These are phyloP conservation scores for Fusarium algeriense DNA, from an alignment of 2,329 filamentous ascomycete species.

Conservation along the genomic window DNA sequence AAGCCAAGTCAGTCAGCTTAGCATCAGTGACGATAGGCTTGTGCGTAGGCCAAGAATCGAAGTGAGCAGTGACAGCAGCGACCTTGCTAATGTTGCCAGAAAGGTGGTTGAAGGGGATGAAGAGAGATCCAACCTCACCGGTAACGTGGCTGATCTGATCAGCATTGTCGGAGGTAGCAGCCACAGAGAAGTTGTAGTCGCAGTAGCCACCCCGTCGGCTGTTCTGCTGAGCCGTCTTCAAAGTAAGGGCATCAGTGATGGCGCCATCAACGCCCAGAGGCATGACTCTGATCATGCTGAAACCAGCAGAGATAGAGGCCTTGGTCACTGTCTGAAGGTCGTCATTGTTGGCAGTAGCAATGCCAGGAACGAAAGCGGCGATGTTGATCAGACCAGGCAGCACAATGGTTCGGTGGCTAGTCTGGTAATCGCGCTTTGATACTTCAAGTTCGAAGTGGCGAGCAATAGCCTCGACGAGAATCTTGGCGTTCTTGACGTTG, in stretches of 20 bases:
- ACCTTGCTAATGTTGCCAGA: slow-evolving; percentile 88
- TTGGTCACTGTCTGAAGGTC: slow-evolving; percentile 79
- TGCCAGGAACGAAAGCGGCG: slow-evolving; percentile 82
- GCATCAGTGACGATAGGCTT: slow-evolving; percentile 87
- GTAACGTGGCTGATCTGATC: slow-evolving; percentile 80
- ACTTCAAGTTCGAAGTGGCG: slow-evolving; percentile 89
- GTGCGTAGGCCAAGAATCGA: slow-evolving; percentile 79
- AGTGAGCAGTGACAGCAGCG: slow-evolving; percentile 81
- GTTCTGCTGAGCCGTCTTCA: slow-evolving; percentile 79
- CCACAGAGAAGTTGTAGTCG: slow-evolving; percentile 84
- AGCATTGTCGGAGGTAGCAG: slow-evolving; percentile 78
- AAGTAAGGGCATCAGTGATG: slow-evolving; percentile 77
- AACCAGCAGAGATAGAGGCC: slow-evolving; percentile 79
- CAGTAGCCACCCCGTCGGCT: slow-evolving; percentile 75
- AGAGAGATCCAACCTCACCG: slow-evolving; percentile 81
- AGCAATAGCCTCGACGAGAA: slow-evolving; percentile 92
- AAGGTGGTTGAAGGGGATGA: slow-evolving; percentile 85
- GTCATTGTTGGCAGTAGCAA: slow-evolving; percentile 72
- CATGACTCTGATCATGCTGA: slow-evolving; percentile 85
- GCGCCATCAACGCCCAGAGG: slow-evolving; percentile 79
- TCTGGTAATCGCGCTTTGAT: slow-evolving; percentile 88
- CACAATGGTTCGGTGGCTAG: slow-evolving; percentile 81
- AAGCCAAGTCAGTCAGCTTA: slow-evolving; percentile 84
- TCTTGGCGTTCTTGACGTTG: slow-evolving; percentile 99
- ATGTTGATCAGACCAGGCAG: slow-evolving; percentile 83